Evolutionary conservation across 1,139 yeast species (phyloP).

Genomic region (Pichia sp.): DNA sequence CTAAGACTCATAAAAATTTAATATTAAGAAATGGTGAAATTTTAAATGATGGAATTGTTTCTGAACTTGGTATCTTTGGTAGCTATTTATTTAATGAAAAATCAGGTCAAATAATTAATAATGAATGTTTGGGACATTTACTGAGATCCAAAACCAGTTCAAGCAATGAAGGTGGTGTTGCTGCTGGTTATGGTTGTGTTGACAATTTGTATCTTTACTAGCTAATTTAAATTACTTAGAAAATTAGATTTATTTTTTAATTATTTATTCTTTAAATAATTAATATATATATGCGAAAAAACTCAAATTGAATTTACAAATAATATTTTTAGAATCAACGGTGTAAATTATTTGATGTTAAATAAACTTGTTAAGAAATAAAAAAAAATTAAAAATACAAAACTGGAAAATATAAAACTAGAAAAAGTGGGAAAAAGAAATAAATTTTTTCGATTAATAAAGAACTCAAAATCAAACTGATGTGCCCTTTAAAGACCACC

Average conservation of each 20-base stretch:
- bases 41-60: conserved; percentile 58
- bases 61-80: conserved; percentile 91
- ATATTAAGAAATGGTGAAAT: conserved; percentile 64
- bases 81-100: conserved; percentile 66
- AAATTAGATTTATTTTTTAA: no score
- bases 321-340: no score
- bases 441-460: neutral
- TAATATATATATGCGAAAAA: neutral
- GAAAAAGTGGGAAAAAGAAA: neutral
- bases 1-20: conserved; percentile 58
- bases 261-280: neutral
- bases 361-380: no score
- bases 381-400: no score
- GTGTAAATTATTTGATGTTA: no score
- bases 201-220: conserved; percentile 58
- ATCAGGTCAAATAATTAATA: conserved; percentile 49
- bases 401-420: neutral
- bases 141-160: conserved; percentile 81
- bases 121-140: conserved; percentile 76
- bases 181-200: conserved; percentile 97
- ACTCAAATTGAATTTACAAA: no score
- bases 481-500: conserved; percentile 28
- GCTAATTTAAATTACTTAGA: neutral
- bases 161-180: conserved; percentile 96
- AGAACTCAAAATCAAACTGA: neutral